A percentile compares a stretch with the other conserved stretches of the same genome.
Evolutionary conservation across 2,329 filamentous ascomycete species (phyloP).

Genomic region (Phaeosphaeriaceae sp.): DNA sequence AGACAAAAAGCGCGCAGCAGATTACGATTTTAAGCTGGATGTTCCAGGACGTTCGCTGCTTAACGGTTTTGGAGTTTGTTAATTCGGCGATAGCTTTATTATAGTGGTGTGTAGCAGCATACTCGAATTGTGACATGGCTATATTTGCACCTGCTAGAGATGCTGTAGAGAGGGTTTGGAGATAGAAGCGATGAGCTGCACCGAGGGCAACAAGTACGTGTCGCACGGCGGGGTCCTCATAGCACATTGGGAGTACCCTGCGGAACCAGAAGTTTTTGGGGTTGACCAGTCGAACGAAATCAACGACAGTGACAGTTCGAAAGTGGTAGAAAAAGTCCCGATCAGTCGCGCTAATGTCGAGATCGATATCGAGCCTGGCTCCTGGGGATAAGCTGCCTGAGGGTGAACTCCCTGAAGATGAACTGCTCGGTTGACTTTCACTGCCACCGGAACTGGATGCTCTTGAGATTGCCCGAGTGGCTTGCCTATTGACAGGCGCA

Average conservation of each 20-base stretch:
- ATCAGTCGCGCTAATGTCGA: conserved; percentile 2
- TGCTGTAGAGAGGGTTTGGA: conserved; percentile 6
- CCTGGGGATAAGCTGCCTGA: not conserved
- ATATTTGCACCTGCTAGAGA: not conserved
- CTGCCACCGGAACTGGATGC: no score
- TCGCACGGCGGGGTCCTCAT: conserved; percentile 9
- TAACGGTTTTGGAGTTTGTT: not conserved
- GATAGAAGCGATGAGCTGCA: conserved; percentile 12
- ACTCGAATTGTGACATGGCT: conserved; percentile 7
- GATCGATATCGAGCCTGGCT: conserved; percentile 2
- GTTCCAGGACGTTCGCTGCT: not conserved
- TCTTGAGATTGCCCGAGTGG: no score
- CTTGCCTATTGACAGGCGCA: no score
- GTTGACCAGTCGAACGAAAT: conserved; percentile 11
- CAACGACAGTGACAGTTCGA: conserved; percentile 10
- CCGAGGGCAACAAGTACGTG: conserved; percentile 11
- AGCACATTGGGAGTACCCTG: conserved; percentile 15
- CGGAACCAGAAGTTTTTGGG: conserved; percentile 13
- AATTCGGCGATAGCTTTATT: conserved; percentile 13
- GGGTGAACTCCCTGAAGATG: no score
- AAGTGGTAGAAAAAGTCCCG: conserved; percentile 13
- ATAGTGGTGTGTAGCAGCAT: conserved; percentile 6
- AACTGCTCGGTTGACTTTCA: no score
- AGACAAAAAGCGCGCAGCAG: conserved; percentile 16
- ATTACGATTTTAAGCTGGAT: conserved; percentile 4